Base-by-base conservation (phyloP, 2,329 filamentous ascomycete species). In the Phoma sp. region DNA sequence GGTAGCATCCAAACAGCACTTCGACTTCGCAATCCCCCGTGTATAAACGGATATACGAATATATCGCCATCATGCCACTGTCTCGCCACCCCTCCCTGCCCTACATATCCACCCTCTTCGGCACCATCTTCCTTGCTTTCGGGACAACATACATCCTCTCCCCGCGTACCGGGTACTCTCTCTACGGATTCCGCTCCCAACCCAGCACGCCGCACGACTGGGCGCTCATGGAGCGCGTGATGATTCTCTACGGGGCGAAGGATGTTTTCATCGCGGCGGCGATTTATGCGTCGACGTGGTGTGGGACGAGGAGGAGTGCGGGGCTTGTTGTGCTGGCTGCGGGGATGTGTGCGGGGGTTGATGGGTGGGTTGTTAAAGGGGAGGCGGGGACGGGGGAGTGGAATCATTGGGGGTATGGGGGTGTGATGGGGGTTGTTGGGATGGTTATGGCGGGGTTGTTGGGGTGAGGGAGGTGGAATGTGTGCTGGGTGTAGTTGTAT, bases 231-330 rank as follows among this genome's bases (percentile, higher is more conserved):
- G 69, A 81, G 53, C 73, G 67, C 43, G 57, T 83, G 7, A 74
- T 82, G 68, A 62, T 73, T 3, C 64, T 83, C 29, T 83, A 81
- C 62, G 80, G 80, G 1, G 75, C 72, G 4, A 74, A 82, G 10
- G 80, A 84, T 55, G 65, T 83, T 14, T 83, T 81, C 69, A 80
- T 82, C 70, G 80, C 78, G 0, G 23, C 73, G 1, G 69, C 76
- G 2, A 72, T 80, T 17, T 72, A 69, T 33, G 66, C 73, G 0
- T 68, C 77, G 0, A 69, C 72, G 1, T 76, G 66, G 33, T 71
- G 66, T 43, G 80, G 79, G 0, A 76, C 68, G 4, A 62, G 71
- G 17, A 76, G 69, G 57, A 71, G 75, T 1, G 60, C 80, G 14
- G 81, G 78, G 0, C 73, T 76, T 70, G 76, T 78, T 2, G 42